Evolutionary conservation across 2,329 filamentous ascomycete species (phyloP).

Genomic region (Pseudopyrenochaeta lycopersici): DNA sequence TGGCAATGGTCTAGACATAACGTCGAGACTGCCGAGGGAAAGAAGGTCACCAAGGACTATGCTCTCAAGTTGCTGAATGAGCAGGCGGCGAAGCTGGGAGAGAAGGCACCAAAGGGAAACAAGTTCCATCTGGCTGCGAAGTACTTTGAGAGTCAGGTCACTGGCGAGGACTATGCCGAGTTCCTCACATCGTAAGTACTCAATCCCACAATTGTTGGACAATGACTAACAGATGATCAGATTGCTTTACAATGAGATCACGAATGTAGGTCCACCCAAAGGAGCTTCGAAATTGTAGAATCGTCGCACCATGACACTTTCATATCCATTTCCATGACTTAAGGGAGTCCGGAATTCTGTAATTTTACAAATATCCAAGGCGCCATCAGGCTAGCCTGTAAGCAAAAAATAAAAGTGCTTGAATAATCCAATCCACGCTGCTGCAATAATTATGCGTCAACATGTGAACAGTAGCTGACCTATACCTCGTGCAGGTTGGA

Average conservation of each 20-base stretch:
- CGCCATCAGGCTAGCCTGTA: conserved; percentile 2
- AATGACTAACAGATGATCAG: conserved; percentile 55
- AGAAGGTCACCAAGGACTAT: conserved; percentile 92
- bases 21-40: conserved; percentile 83
- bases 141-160: conserved; percentile 93
- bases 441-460: not conserved
- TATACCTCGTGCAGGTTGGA: conserved; percentile 11
- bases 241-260: conserved; percentile 88
- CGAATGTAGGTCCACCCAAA: conserved; percentile 73
- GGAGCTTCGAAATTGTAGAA: conserved; percentile 57
- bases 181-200: conserved; percentile 82
- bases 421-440: not conserved
- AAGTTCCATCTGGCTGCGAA: conserved; percentile 90
- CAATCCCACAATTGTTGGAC: not conserved
- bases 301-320: not conserved
- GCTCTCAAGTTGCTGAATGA: conserved; percentile 87
- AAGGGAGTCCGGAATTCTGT: not conserved
- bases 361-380: conserved; percentile 22
- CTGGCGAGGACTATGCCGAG: conserved; percentile 96
- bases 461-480: conserved; percentile 23
- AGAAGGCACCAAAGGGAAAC: conserved; percentile 84
- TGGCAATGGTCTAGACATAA: conserved; percentile 92
- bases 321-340: conserved; percentile 1
- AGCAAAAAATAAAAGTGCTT: conserved; percentile 12
- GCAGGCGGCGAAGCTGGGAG: conserved; percentile 77